Conservation (phyloP, 2,329 filamentous ascomycete genomes). For the Stachybotrys elegans region DNA sequence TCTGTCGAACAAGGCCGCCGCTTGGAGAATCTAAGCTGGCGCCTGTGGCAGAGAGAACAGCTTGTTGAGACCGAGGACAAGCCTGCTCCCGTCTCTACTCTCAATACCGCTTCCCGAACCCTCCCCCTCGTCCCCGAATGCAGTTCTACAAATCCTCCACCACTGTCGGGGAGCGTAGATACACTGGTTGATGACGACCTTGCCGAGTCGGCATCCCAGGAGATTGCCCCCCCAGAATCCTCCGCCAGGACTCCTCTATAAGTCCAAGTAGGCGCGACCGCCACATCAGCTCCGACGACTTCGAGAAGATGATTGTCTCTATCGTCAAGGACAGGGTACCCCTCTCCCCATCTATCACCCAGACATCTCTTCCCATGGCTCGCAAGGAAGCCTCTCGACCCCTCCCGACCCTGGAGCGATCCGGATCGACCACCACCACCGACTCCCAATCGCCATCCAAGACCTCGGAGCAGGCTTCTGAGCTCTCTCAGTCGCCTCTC, state of each 20-base stretch:
- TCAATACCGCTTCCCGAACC: conserved; percentile 34
- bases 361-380: conserved; percentile 23
- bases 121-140: conserved; percentile 43
- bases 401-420: conserved; percentile 30
- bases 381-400: conserved; percentile 36
- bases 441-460: conserved; percentile 48
- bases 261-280: conserved; percentile 73
- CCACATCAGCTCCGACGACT: conserved; percentile 86
- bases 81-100: conserved; percentile 37
- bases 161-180: conserved; percentile 73
- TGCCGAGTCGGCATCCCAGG: conserved; percentile 51
- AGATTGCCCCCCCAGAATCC: conserved; percentile 62
- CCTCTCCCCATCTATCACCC: conserved; percentile 37
- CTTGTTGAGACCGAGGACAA: conserved; percentile 69
- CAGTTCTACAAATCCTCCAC: conserved; percentile 54
- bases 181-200: conserved; percentile 66
- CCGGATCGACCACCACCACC: conserved; percentile 40
- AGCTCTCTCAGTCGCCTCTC: conserved; percentile 22
- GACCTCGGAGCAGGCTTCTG: conserved; percentile 44
- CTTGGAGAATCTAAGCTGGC: conserved; percentile 93
- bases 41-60: conserved; percentile 83
- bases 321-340: conserved; percentile 82
- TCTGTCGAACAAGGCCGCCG: conserved; percentile 89
- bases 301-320: conserved; percentile 90
- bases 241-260: conserved; percentile 65